phyloP scores from a whole-genome alignment of 345 rosid species.

The Eutrema yunnanense region DNA sequence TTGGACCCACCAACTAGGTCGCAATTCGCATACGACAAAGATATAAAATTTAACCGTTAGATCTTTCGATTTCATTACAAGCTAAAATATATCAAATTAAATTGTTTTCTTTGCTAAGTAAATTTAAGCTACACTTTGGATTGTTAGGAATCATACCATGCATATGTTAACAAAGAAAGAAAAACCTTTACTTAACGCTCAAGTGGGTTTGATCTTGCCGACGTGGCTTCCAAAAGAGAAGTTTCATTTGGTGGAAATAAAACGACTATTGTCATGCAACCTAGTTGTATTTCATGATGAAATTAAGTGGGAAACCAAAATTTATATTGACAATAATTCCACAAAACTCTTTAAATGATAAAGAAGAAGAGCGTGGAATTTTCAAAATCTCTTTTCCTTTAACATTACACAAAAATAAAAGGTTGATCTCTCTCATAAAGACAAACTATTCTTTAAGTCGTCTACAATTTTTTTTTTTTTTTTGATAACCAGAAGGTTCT shows the following conservation, averaged over 20 bases:
- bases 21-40: background rate
- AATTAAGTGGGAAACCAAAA: conserved; percentile 22
- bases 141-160: background rate
- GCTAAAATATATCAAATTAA: background rate
- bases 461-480: background rate
- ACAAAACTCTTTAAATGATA: conserved; percentile 1
- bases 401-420: background rate
- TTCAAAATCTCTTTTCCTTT: background rate
- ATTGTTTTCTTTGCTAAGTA: background rate
- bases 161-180: background rate
- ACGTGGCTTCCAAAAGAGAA: conserved; percentile 16
- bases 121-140: background rate
- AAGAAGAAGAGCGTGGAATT: conserved; percentile 10
- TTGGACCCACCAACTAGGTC: conserved; percentile 13
- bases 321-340: conserved; percentile 3
- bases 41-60: background rate
- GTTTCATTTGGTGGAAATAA: conserved; percentile 9
- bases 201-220: conserved; percentile 22
- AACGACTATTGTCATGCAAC: conserved; percentile 24
- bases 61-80: background rate
- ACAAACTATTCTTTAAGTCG: background rate
- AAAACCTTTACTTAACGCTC: background rate
- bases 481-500: too few relatives aligned
- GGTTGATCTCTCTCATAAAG: background rate
- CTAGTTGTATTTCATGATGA: conserved; percentile 14